Evolutionary conservation across 1,284 basidiomycete genomes (phyloP).

Genomic region (Puccinia brachypodii): DNA sequence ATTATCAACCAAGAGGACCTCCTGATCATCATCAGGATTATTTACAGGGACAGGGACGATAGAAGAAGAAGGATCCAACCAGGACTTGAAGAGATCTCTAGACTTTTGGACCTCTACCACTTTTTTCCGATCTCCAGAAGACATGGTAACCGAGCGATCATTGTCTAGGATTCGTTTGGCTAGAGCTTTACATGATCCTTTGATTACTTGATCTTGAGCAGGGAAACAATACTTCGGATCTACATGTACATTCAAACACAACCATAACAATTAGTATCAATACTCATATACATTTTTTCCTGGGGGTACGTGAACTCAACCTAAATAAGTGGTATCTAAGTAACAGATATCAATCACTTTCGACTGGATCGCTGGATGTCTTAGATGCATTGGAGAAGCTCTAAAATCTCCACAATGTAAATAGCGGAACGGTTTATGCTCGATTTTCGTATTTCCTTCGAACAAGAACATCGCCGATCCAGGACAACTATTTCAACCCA

Average conservation of each 20-base stretch:
- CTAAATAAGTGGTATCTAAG: slow-evolving; percentile 47
- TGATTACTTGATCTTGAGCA: slow-evolving; percentile 43
- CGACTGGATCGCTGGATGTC: slow-evolving; percentile 10
- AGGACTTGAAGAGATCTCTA: background rate
- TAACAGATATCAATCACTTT: slow-evolving; percentile 40
- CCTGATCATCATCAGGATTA: background rate
- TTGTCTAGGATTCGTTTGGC: background rate
- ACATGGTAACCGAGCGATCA: background rate
- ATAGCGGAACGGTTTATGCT: slow-evolving; percentile 27
- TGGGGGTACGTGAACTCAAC: background rate
- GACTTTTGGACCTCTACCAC: background rate
- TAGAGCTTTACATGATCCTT: background rate
- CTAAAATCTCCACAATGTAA: slow-evolving; percentile 46
- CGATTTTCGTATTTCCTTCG: slow-evolving; percentile 17
- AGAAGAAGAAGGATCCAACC: background rate
- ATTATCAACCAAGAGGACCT: background rate
- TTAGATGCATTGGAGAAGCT: slow-evolving; percentile 23
- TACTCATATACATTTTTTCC: background rate
- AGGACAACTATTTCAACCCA: slow-evolving; percentile 48
- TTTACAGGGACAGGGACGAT: background rate
- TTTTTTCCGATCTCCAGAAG: background rate
- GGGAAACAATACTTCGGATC: slow-evolving; percentile 49
- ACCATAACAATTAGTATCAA: background rate
- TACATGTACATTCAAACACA: background rate
- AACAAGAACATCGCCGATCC: slow-evolving; percentile 44